Base-by-base conservation (phyloP, 1,284 basidiomycete genomes). In the Exobasidium rhododendri region DNA sequence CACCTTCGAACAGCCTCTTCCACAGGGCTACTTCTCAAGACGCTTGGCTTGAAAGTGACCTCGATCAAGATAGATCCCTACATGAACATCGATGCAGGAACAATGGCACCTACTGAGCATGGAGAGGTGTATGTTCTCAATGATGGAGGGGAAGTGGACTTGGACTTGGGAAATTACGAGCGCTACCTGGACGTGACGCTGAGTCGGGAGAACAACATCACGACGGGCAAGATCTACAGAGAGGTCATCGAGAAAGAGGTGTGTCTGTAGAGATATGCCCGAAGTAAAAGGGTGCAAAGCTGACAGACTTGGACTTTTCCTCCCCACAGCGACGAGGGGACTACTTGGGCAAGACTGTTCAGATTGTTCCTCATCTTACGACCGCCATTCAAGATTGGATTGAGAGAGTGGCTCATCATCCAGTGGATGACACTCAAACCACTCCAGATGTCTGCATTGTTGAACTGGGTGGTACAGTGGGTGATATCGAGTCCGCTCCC, bases 71-170 rank as follows among this genome's bases (percentile, higher is more conserved):
- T 98, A 74, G 94, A 98, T 81, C 94, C 94, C 24, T 98, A 98
- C 80, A 97, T 98, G 94, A 98, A 98, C 83, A 97, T 99, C 76
- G 94, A 99, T 85, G 96, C 94, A 40, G 96, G 96, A 47, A 97
- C 94, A 31, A 99, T 99, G 94, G 87, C 92, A 46, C 96, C 94
- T 13, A 96, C 93, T 35, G 94, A 98, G 82, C 94, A 98, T 81
- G 96, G 94, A 73, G 94, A 98, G 83, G 96, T 98, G 3, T 98
- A 96, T 78, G 94, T 97, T 49, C 84, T 99, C 69, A 94, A 99
- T 82, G 94, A 99, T 71, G 96, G 96, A 32, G 96, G 94, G 56
- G 94, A 99, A 82, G 96, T 94, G 68, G 94, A 98, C 82, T 85
- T 99, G 31, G 94, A 99, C 82, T 83, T 99, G 52, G 94, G 94